Percentiles rank a stretch among this genome's conserved stretches.
Conservation (phyloP, 495 filamentous ascomycete species). For the Thozetella sp. region DNA sequence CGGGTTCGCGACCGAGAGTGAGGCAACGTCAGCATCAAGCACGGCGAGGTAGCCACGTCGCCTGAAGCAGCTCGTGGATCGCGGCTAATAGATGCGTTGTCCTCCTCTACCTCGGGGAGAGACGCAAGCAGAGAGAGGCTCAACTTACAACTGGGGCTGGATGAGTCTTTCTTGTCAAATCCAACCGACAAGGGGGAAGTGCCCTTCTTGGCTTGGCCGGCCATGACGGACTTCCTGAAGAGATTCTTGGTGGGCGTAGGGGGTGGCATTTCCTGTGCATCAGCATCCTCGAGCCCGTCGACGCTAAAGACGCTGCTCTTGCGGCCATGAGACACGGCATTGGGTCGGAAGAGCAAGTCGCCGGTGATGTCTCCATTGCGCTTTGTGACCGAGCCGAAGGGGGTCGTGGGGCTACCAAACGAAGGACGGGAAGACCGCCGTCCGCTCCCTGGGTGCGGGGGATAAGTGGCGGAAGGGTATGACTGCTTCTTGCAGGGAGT, state of each 20-base stretch:
- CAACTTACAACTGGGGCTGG: conserved; percentile 44
- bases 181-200: conserved; percentile 24
- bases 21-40: too few species aligned
- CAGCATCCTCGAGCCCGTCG: conserved; percentile 69
- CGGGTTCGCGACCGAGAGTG: too few species aligned
- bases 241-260: conserved; percentile 90
- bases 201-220: conserved; percentile 15
- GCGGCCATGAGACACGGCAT: conserved; percentile 47
- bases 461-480: conserved; percentile 64
- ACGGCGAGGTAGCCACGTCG: too few species aligned
- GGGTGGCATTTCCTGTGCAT: conserved; percentile 72
- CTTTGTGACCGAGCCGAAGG: conserved; percentile 58
- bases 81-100: conserved; percentile 7
- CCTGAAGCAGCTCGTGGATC: neutral
- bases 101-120: neutral
- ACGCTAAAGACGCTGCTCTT: conserved; percentile 77
- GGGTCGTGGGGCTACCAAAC: conserved; percentile 54
- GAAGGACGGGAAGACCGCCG: conserved; percentile 35
- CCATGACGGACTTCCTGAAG: conserved; percentile 25
- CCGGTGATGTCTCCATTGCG: conserved; percentile 44
- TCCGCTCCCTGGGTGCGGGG: conserved; percentile 56
- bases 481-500: conserved; percentile 89
- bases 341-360: conserved; percentile 39
- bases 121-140: conserved; percentile 22
- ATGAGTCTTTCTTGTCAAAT: conserved; percentile 13